Evolutionary conservation across 306 rosid genomes (phyloP).

Genomic region (Sesbania bispinosa): DNA sequence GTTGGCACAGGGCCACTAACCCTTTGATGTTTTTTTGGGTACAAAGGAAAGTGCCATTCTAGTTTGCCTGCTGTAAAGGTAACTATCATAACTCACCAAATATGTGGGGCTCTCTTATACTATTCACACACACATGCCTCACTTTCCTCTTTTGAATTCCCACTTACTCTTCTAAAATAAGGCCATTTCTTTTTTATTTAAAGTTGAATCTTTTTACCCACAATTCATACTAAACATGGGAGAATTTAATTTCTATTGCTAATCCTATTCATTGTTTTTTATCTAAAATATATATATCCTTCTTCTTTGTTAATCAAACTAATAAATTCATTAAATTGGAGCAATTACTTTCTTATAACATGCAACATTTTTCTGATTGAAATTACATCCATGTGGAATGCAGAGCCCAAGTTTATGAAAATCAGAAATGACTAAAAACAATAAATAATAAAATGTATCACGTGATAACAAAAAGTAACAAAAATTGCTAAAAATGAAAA

Average conservation of each 20-base stretch:
- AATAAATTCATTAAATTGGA: not conserved
- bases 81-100: conserved; percentile 30
- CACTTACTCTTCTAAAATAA: not conserved
- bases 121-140: not conserved
- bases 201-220: conserved; percentile 1
- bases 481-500: not conserved
- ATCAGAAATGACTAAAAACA: not conserved
- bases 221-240: not conserved
- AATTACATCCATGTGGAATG: not conserved
- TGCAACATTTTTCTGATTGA: not conserved
- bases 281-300: not conserved
- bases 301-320: not conserved
- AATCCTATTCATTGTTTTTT: not conserved
- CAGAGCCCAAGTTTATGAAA: not conserved
- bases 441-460: not conserved
- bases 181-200: not conserved
- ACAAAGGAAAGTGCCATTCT: not conserved
- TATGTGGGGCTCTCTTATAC: conserved; percentile 17
- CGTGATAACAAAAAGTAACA: not conserved
- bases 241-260: not conserved
- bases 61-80: conserved; percentile 40
- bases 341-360: not conserved
- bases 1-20: conserved; percentile 31
- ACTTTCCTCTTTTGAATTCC: not conserved
- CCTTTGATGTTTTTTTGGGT: not conserved